Evolutionary conservation across 352 stramenopile genomes (phyloP).

Genomic region (Saprolegnia diclina): DNA sequence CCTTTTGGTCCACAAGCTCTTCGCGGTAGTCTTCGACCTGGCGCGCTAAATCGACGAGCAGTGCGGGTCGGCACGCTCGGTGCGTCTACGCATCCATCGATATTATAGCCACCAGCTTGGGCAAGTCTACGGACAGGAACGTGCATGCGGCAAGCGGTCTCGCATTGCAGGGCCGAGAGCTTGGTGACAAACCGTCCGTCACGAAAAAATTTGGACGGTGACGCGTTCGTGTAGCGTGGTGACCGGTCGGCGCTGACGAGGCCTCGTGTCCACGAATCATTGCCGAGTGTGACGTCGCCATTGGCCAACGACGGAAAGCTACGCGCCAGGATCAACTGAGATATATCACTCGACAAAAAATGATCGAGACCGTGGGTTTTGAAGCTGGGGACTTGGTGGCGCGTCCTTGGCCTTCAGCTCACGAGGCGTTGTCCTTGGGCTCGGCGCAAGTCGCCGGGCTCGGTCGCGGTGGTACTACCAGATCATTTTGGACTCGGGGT

Average conservation of each 20-base stretch:
- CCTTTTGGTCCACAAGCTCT: slow-evolving; percentile 23
- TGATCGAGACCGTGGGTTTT: slow-evolving; percentile 19
- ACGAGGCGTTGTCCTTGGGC: neutral
- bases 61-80: slow-evolving; percentile 13
- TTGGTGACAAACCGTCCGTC: slow-evolving; percentile 24
- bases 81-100: slow-evolving; percentile 5
- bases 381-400: neutral
- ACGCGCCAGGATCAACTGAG: neutral
- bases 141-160: slow-evolving; percentile 20
- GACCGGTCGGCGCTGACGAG: slow-evolving; percentile 12
- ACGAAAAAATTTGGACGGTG: slow-evolving; percentile 26
- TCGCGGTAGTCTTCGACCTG: slow-evolving; percentile 23
- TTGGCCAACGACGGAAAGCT: slow-evolving; percentile 24
- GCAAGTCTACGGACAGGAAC: slow-evolving; percentile 3
- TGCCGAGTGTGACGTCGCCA: neutral
- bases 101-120: neutral
- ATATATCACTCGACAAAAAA: neutral
- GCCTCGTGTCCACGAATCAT: slow-evolving; percentile 3
- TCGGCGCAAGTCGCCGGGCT: neutral
- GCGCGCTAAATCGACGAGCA: slow-evolving; percentile 21
- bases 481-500: slow-evolving; percentile 25
- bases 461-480: slow-evolving; percentile 13
- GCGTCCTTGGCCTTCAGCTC: neutral
- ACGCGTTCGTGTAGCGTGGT: slow-evolving; percentile 24
- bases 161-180: slow-evolving; percentile 22